Conservation (phyloP, 495 filamentous ascomycete genomes). For the Penicillium herquei region DNA sequence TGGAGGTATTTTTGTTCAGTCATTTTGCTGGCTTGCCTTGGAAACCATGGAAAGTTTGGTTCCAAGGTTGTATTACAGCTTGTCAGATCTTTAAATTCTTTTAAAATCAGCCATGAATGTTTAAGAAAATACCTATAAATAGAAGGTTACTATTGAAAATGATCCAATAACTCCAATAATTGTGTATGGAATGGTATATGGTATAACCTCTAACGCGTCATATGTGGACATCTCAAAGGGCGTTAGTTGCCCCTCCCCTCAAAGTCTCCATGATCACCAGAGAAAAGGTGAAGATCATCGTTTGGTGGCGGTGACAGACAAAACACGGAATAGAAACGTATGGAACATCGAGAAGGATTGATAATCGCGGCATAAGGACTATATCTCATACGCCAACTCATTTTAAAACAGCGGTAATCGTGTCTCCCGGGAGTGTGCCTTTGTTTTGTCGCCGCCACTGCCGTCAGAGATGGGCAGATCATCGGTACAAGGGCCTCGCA, state of each 20-base stretch:
- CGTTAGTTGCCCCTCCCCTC: slow-evolving; percentile 4
- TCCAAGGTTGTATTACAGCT: too few species aligned
- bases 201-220: not conserved
- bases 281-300: slow-evolving; percentile 13
- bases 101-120: too few species aligned
- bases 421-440: slow-evolving; percentile 13
- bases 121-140: too few species aligned
- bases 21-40: too few species aligned
- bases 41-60: too few species aligned
- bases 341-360: slow-evolving; percentile 18
- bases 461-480: slow-evolving; percentile 28
- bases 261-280: slow-evolving; percentile 13
- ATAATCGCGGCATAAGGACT: slow-evolving; percentile 14
- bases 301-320: slow-evolving; percentile 14
- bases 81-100: too few species aligned
- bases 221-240: not conserved
- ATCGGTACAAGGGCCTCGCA: slow-evolving; percentile 14
- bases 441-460: slow-evolving; percentile 24
- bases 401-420: not conserved
- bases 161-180: too few species aligned
- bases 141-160: too few species aligned
- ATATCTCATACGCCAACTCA: not conserved
- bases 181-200: not conserved
- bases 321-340: slow-evolving; percentile 16
- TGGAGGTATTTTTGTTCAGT: not conserved